phyloP scores from a whole-genome alignment of 495 filamentous ascomycete genomes.

The Corynascus novoguineensis region DNA sequence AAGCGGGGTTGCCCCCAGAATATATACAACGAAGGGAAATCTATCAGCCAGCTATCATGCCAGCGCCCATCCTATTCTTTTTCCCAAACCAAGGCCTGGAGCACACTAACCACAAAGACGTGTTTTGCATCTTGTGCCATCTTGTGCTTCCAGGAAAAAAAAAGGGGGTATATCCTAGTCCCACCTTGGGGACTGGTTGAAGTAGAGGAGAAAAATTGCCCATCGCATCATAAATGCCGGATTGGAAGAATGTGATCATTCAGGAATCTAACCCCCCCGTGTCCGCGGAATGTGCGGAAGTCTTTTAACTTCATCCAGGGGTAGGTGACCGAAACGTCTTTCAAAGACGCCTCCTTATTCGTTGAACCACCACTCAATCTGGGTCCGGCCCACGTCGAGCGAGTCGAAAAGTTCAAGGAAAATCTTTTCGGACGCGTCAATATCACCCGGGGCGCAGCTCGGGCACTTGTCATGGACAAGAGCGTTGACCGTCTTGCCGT shows the following conservation, averaged over 20 bases:
- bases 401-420: conserved; percentile 41
- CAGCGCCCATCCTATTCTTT: conserved; percentile 2
- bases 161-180: conserved; percentile 12
- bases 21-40: conserved; percentile 31
- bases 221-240: conserved; percentile 12
- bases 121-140: background rate
- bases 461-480: conserved; percentile 70
- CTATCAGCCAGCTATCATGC: conserved; percentile 16
- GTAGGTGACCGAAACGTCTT: too few species aligned
- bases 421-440: conserved; percentile 46
- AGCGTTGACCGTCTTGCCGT: conserved; percentile 52
- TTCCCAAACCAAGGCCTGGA: conserved; percentile 3
- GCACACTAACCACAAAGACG: background rate
- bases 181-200: conserved; percentile 4
- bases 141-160: conserved; percentile 1
- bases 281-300: too few species aligned
- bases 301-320: too few species aligned
- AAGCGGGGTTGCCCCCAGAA: background rate
- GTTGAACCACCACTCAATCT: conserved; percentile 40
- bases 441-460: conserved; percentile 48
- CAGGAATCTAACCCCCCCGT: background rate
- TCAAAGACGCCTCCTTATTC: too few species aligned
- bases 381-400: conserved; percentile 31
- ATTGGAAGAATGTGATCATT: background rate
- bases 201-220: conserved; percentile 6